These are phyloP conservation scores for Aspergillus cejpii DNA, from an alignment of 2,329 filamentous ascomycete species.

Conservation along the genomic window DNA sequence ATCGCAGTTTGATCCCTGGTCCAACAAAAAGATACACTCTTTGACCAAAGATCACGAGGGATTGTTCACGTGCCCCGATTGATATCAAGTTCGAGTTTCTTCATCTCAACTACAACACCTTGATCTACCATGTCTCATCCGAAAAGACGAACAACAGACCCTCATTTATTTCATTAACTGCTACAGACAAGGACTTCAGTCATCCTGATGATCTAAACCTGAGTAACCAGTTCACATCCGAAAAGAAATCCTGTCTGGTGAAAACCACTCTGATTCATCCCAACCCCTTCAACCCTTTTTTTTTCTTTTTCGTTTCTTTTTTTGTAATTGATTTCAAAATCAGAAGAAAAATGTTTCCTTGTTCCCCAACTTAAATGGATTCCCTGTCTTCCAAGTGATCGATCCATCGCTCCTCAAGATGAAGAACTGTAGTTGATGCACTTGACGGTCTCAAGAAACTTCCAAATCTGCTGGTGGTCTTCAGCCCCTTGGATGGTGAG, in stretches of 20 bases:
- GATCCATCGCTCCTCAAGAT: conserved; percentile 7
- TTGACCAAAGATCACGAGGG: neutral
- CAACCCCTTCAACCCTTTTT: neutral
- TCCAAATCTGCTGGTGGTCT: conserved; percentile 32
- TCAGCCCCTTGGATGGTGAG: conserved; percentile 25
- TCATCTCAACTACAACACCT: too few relatives aligned
- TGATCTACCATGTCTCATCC: too few relatives aligned
- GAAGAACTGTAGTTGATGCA: conserved; percentile 28
- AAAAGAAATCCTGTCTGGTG: neutral
- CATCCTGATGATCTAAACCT: neutral
- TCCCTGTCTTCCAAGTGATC: neutral
- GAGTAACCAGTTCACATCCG: neutral
- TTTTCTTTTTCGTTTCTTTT: neutral
- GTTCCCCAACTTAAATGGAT: neutral
- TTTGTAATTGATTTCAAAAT: neutral
- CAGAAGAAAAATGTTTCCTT: neutral
- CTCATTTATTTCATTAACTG: neutral
- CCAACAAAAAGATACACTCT: neutral
- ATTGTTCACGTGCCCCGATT: too few relatives aligned
- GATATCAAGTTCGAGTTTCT: too few relatives aligned
- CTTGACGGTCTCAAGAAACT: conserved; percentile 28
- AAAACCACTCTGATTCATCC: neutral
- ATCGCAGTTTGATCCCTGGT: neutral
- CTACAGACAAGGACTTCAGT: neutral
- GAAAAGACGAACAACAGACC: neutral